Evolutionary conservation across 23 red algal genomes (phyloP).

Genomic region (Gracilaria domingensis): DNA sequence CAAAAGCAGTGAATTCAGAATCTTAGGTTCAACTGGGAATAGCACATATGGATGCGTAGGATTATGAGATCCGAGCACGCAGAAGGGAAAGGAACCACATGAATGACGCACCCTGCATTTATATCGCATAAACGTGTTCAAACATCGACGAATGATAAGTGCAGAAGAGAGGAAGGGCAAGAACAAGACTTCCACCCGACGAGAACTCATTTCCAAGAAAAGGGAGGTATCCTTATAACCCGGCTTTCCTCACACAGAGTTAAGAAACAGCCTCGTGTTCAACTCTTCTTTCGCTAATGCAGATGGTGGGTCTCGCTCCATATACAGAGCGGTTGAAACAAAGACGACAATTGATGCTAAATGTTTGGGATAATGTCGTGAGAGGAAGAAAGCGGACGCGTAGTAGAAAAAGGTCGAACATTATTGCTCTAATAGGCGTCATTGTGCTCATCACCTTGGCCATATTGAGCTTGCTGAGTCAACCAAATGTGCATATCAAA

Average conservation of each 20-base stretch:
- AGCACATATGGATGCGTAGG: not conserved
- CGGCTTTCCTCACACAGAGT: not conserved
- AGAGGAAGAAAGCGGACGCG: conserved; percentile 12
- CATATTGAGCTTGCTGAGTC: not conserved
- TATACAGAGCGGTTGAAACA: conserved; percentile 1
- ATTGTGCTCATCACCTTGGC: not conserved
- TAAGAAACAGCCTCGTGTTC: not conserved
- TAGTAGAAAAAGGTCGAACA: not conserved
- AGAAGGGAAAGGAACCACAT: not conserved
- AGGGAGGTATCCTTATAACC: not conserved
- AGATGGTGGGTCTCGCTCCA: not conserved
- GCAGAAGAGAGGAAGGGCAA: not conserved
- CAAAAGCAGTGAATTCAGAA: not conserved
- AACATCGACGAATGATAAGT: not conserved
- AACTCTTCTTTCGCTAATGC: not conserved
- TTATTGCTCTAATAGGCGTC: not conserved
- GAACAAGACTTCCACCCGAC: not conserved
- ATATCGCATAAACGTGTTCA: no score
- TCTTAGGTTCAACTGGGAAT: not conserved
- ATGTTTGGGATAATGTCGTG: conserved; percentile 3
- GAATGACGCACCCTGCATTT: not conserved
- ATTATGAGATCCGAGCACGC: not conserved
- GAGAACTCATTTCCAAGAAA: not conserved
- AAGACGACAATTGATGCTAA: conserved; percentile 4
- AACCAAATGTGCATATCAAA: not conserved